Evolutionary conservation across 345 rosid genomes (phyloP).

Genomic region (Murraya paniculata): DNA sequence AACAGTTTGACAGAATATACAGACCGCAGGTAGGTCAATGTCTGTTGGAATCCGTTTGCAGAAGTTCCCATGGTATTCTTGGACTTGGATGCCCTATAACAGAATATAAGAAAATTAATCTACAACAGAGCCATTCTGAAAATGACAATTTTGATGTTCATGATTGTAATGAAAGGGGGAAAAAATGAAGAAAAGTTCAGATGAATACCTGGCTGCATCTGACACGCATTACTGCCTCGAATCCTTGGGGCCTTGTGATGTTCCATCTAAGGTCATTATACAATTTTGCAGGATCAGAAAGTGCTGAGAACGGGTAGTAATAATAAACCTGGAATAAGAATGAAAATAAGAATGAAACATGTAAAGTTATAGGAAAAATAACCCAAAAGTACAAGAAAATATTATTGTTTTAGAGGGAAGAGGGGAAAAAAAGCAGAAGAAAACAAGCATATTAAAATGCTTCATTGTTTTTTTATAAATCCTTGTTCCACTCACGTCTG

Average conservation of each 20-base stretch:
- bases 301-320: conserved; percentile 87
- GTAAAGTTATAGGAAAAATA: background rate
- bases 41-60: conserved; percentile 97
- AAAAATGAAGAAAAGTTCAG: background rate
- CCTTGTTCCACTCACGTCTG: background rate
- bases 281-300: conserved; percentile 90
- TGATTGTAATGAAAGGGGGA: background rate
- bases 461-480: background rate
- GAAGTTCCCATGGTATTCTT: conserved; percentile 90
- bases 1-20: conserved; percentile 27
- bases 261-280: conserved; percentile 99
- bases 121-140: conserved; percentile 6
- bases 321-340: conserved; percentile 68
- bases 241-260: conserved; percentile 95
- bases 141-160: background rate
- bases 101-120: conserved; percentile 8
- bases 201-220: conserved; percentile 83
- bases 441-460: background rate
- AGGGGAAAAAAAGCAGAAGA: background rate
- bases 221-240: conserved; percentile 98
- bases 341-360: conserved; percentile 19
- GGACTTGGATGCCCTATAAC: conserved; percentile 93
- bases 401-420: background rate
- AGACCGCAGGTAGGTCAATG: conserved; percentile 89
- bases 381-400: background rate